phyloP scores from a whole-genome alignment of 2,329 filamentous ascomycete genomes.

The Trichothecium roseum region DNA sequence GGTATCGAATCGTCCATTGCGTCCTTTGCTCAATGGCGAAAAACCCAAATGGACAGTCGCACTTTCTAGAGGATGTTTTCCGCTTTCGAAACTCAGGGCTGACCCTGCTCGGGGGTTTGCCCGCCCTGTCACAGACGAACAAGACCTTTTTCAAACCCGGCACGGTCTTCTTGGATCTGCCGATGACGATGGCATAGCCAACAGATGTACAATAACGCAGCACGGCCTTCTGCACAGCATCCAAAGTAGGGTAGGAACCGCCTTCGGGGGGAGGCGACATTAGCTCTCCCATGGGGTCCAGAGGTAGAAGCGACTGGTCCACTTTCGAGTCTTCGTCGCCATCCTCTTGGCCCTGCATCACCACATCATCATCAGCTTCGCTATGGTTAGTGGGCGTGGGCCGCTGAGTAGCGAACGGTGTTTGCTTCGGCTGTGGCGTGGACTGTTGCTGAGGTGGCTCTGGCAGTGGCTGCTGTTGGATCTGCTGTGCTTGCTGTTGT shows the following conservation, averaged over 20 bases:
- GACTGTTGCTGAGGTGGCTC: slow-evolving; percentile 14
- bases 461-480: slow-evolving; percentile 9
- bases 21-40: slow-evolving; percentile 59
- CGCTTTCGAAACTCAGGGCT: slow-evolving; percentile 54
- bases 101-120: slow-evolving; percentile 51
- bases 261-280: slow-evolving; percentile 56
- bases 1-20: slow-evolving; percentile 56
- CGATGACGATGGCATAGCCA: slow-evolving; percentile 59
- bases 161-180: slow-evolving; percentile 57
- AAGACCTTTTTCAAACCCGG: slow-evolving; percentile 57
- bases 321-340: slow-evolving; percentile 36
- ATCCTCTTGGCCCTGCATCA: slow-evolving; percentile 36
- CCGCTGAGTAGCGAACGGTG: slow-evolving; percentile 22
- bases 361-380: slow-evolving; percentile 36
- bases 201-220: slow-evolving; percentile 56
- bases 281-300: slow-evolving; percentile 45
- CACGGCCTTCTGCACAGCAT: slow-evolving; percentile 54
- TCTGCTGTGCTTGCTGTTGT: slow-evolving; percentile 17
- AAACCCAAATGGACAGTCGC: slow-evolving; percentile 60
- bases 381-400: slow-evolving; percentile 23
- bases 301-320: slow-evolving; percentile 39
- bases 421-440: slow-evolving; percentile 12
- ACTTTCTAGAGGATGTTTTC: slow-evolving; percentile 58
- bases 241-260: slow-evolving; percentile 52
- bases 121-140: slow-evolving; percentile 56